Base-by-base conservation (phyloP, 2,329 filamentous ascomycete species). In the Aspergillus sp. region DNA sequence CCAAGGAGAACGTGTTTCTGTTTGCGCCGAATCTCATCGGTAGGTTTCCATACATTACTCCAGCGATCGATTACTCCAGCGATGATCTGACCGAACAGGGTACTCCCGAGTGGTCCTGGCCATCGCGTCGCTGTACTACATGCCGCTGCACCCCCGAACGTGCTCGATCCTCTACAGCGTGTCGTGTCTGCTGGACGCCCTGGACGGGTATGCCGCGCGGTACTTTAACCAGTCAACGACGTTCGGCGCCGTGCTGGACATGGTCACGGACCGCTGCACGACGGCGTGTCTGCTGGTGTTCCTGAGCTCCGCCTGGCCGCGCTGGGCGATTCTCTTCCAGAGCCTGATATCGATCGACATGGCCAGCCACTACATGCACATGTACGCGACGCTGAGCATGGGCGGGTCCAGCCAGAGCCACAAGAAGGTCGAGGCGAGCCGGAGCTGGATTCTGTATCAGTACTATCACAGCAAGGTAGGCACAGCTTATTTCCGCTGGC, bases 231-330 rank as follows among this genome's bases (percentile, higher is more conserved):
- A 98, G 63, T 89, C 84, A 24, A 96, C 91, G 34, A 83, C 83
- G 44, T 98, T 98, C 59, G 91, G 91, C 43, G 91, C 89, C 19
- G 89, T 98, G 20, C 73, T 98, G 43, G 91, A 98, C 67, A 98
- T 98, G 91, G 89, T 98, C 40, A 98, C 91, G 12, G 91, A 98
- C 63, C 82, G 91, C 39, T 96, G 91, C 70, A 96, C 89, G 17
- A 98, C 91, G 3, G 80, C 89, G 2, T 98, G 91, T 61, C 67
- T 98, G 48, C 75, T 98, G 30, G 88, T 96, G 31, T 98, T 96
- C 68, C 67, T 98, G 41, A 86, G 85, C 25, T 93, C 86, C 10
- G 91, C 91, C 13, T 98, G 93, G 66, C 91, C 91, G 4, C 77
- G 88, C 36, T 96, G 86, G 81, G 80, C 85, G 44, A 86, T 96